phyloP scores from a whole-genome alignment of 2,329 filamentous ascomycete species.

The Colletotrichum limetticola region DNA sequence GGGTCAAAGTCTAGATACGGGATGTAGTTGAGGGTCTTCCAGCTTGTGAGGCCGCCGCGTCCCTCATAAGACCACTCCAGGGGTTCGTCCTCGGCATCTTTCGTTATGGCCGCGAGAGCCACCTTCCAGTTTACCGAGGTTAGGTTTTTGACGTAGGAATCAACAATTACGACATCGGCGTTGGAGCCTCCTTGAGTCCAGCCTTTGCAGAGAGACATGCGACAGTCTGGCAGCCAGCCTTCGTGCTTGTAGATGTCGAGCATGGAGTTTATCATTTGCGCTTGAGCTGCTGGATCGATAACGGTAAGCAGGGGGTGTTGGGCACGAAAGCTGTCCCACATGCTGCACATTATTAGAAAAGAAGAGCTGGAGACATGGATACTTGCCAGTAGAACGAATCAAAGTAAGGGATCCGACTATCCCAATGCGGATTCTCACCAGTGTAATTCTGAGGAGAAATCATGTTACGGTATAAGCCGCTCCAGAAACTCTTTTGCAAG shows the following conservation, averaged over 20 bases:
- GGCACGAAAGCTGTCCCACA: conserved; percentile 73
- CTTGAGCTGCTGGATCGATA: conserved; percentile 68
- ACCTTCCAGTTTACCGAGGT: conserved; percentile 68
- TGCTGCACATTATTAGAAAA: conserved; percentile 40
- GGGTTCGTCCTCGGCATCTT: conserved; percentile 72
- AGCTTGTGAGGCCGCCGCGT: conserved; percentile 72
- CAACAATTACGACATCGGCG: conserved; percentile 70
- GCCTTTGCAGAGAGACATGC: conserved; percentile 75
- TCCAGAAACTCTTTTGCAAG: conserved; percentile 70
- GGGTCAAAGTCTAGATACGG: conserved; percentile 71
- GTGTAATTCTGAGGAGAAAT: conserved; percentile 76
- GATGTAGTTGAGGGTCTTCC: conserved; percentile 74
- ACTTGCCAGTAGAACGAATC: conserved; percentile 59
- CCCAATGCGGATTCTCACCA: conserved; percentile 71
- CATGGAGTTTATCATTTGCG: conserved; percentile 70
- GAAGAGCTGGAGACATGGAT: background rate
- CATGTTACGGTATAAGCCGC: conserved; percentile 68
- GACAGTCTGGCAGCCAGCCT: conserved; percentile 75
- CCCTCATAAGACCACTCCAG: conserved; percentile 72
- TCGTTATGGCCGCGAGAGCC: conserved; percentile 72
- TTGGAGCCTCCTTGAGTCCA: conserved; percentile 76
- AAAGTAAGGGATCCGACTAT: conserved; percentile 71
- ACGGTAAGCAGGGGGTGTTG: conserved; percentile 73
- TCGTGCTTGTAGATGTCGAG: conserved; percentile 73
- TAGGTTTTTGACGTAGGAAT: conserved; percentile 72